Evolutionary conservation across 2,329 filamentous ascomycete species (phyloP).

Genomic region (Huntiella abstrusa): DNA sequence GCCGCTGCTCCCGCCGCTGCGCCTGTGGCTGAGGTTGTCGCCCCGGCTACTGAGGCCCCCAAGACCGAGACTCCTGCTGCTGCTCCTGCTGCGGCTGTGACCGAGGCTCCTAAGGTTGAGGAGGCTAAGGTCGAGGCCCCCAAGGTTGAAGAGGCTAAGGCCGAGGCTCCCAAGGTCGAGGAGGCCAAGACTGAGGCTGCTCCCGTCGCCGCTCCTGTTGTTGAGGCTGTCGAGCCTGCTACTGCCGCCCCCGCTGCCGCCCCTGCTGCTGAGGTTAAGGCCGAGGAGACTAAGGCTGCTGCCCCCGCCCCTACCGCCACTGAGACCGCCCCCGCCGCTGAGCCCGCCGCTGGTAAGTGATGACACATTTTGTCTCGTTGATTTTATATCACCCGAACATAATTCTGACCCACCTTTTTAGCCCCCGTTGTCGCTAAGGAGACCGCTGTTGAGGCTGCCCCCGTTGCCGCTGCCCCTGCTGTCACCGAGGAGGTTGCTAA

Average conservation of each 20-base stretch:
- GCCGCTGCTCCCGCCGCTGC: neutral
- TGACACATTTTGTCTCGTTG: no score
- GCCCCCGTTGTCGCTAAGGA: slow-evolving; percentile 12
- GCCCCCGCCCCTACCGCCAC: neutral
- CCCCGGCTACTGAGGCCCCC: neutral
- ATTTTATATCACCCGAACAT: neutral
- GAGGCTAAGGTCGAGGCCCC: slow-evolving; percentile 12
- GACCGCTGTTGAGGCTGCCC: slow-evolving; percentile 14
- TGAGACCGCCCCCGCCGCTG: slow-evolving; percentile 6
- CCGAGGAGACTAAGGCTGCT: slow-evolving; percentile 16
- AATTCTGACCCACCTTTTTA: neutral
- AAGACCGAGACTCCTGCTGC: neutral
- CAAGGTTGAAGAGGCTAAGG: slow-evolving; percentile 3
- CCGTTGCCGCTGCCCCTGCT: slow-evolving; percentile 7
- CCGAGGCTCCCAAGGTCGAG: slow-evolving; percentile 9
- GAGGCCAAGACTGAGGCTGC: slow-evolving; percentile 11
- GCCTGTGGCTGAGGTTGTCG: neutral
- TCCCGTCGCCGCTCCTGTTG: slow-evolving; percentile 10
- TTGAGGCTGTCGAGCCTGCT: slow-evolving; percentile 7
- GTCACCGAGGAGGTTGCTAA: neutral
- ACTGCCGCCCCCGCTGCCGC: slow-evolving; percentile 14
- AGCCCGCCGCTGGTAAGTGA: slow-evolving; percentile 7
- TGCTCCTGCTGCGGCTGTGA: neutral
- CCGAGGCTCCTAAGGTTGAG: neutral
- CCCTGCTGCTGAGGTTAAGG: slow-evolving; percentile 15